A percentile compares a stretch with the other conserved stretches of the same genome.
Evolutionary conservation across 306 rosid species (phyloP).

Genomic region (Ziziphus jujuba): DNA sequence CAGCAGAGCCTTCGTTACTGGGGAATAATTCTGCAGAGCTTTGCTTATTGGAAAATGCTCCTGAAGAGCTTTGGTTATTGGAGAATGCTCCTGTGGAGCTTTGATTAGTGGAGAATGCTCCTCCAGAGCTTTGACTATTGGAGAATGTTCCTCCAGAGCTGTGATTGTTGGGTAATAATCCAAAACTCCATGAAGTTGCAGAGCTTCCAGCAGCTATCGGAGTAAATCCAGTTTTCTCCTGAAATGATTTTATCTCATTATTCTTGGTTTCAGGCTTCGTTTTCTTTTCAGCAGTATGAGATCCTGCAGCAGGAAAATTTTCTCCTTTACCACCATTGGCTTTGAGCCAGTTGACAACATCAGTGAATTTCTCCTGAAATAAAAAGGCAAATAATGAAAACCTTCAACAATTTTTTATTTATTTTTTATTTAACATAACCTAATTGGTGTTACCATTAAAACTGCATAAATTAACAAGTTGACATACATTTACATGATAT

Average conservation of each 20-base stretch:
- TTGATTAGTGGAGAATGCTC: constrained; percentile 22
- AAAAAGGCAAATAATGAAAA: constrained; percentile 11
- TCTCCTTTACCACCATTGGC: constrained; percentile 60
- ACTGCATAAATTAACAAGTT: background rate
- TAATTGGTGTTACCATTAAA: no score
- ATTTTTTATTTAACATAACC: no score
- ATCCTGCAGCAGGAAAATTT: constrained; percentile 37
- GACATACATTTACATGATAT: no score
- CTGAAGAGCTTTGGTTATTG: constrained; percentile 10
- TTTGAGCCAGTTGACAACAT: constrained; percentile 90
- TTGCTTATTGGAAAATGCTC: constrained; percentile 28
- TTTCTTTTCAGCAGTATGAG: constrained; percentile 47
- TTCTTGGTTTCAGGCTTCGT: constrained; percentile 40
- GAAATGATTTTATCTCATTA: constrained; percentile 44
- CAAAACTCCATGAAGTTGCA: constrained; percentile 61
- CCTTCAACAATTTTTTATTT: constrained; percentile 24
- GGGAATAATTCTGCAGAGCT: constrained; percentile 14
- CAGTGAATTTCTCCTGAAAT: constrained; percentile 86
- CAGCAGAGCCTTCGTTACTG: constrained; percentile 14
- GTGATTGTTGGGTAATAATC: constrained; percentile 37
- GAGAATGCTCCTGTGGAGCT: constrained; percentile 18
- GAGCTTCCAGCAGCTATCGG: constrained; percentile 38
- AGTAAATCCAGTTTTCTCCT: constrained; percentile 43
- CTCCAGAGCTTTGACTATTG: constrained; percentile 19
- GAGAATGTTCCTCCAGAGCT: constrained; percentile 1